Evolutionary conservation across 2,329 filamentous ascomycete genomes (phyloP), one percentile per base, ranked within the genome.

Genomic region (Alternaria sp.): DNA sequence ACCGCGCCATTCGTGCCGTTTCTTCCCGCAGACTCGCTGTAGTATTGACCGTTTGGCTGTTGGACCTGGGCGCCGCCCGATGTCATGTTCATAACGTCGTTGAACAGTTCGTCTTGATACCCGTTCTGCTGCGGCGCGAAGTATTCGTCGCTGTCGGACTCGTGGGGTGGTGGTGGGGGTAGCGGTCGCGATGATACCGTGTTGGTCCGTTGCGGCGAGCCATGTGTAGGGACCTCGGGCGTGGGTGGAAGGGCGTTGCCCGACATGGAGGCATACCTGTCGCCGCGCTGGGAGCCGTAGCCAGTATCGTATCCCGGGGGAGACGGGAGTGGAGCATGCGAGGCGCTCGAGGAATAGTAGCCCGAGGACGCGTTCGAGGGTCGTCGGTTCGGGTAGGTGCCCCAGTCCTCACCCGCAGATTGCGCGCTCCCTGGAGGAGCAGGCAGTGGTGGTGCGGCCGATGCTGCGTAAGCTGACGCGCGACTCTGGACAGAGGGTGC

Each of bases 161-260:
- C 85, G 43, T 87, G 87, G 0, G 86, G 86, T 3, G 88, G 88
- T 3, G 88, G 88, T n/a, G 89, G 80, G 32, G 88, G 87, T 23
- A 88, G 81, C 9, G 85, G 87, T 74, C 89, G 87, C 57, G 86
- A 84, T 21, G 83, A 85, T 8, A 85, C 71, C 0, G 86, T 87
- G 66, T 85, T 83, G 3, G 82, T 83, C 66, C 85, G 81, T 59
- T 84, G 81, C 15, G 85, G 85, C 1, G 83, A 83, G 40, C 70
- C 67, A 63, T 85, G 80, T 25, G 82, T 81, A n/a, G 85, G 84
- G 40, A 85, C 84, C 46, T 83, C 82, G 11, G 86, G 83, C 5
- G 86, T 85, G 1, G 69, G 83, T 71, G 68, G 84, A 62, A 71
- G 83, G 71, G 68, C 81, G 66, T 77, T 81, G 13, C 69, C 77